Evolutionary conservation across 495 filamentous ascomycete genomes (phyloP), one percentile per base, ranked within the genome.

Genomic region (Penicillium odoratum): DNA sequence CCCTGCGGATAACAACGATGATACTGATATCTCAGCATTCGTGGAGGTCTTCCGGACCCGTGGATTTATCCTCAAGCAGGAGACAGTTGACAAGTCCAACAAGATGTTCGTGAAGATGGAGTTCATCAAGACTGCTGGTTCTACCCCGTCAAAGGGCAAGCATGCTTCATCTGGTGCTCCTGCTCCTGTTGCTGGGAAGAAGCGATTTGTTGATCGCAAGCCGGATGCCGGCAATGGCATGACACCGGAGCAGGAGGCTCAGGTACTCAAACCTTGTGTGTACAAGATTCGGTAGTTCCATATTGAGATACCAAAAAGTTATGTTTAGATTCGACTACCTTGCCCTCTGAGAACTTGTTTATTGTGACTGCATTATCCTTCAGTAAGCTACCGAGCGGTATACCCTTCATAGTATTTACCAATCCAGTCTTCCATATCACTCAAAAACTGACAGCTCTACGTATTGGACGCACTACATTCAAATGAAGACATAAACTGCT

Each of bases 51-150:
- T 97, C 62, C 70, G 79, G 25, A 82, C 80, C 59, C 78, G 91
- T 33, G 94, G 94, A 0, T 97, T 98, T 66, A 76, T 88, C 15
- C 78, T 98, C 16, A 78, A 74, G 26, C 74, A 73, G 9, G 76
- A 82, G 43, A 82, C 84, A 0, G 77, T 94, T 9, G 92, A 97
- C 69, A 78, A 91, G 68, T 82, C 78, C 34, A 98, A 98, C 75
- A 96, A 90, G 76, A 98, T 98, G 94, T 98, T 98, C 81, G 91
- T 98, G 51, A 88, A 85, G 69, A 93, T 98, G 92, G 82, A 84
- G 62, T 98, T 98, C 76, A 78, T 94, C 53, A 98, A 97, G 76
- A 83, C 78, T 28, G 79, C 79, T 26, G 78, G 73, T 56, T 63
- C 21, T 21, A 21, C 85, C 40, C 87, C 89, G 4, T 72, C 79